Base-by-base conservation (phyloP, 257 asterid genomes). In the Nicotiana noctiflora region DNA sequence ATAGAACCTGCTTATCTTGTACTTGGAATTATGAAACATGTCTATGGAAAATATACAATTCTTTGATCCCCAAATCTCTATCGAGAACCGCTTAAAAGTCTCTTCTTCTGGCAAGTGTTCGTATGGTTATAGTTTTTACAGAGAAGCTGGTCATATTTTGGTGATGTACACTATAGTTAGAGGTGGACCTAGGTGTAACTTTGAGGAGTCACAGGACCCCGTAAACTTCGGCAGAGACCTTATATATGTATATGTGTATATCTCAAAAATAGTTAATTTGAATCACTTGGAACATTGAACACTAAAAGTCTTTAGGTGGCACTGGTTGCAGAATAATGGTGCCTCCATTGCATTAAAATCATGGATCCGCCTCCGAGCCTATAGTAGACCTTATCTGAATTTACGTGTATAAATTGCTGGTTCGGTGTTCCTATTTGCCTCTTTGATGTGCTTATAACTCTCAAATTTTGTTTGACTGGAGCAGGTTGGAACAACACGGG, bases 401-500 rank as follows among this genome's bases (percentile, higher is more conserved):
- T 34, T 34, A 67, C 55, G 37, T 37, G 31, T 10, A 34, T 67
- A n/a, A 18, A 4, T 76, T 62, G 75, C 53, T 10, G 8, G 21
- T 56, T 55, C 1, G 1, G 3, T 53, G n/a, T 18, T 27, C 11
- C 1, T 40, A 46, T 31, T 57, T 76, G 10, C 21, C 56, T 56
- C 5, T 76, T 63, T 19, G 32, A 56, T 57, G 6, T 77, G 19
- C 63, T 77, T 1, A 61, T 5, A 12, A 57, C 59, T 31, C 60
- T 57, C 6, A 53, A 15, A 25, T 63, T 67, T 57, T 66, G 12
- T 67, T 19, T 59, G 14, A 83, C 70, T 81, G 34, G 83, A 87
- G 67, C 90, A 93, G 98, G 90, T 80, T 0, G 96, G 95, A 75
- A 87, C 95, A 46, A 90, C 87, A 68, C 95, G 97, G 76, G 97